A percentile compares a stretch with the other conserved stretches of the same genome.
phyloP scores from a whole-genome alignment of 371 early-diverging fungal genomes.

The Actinomortierella ambigua region DNA sequence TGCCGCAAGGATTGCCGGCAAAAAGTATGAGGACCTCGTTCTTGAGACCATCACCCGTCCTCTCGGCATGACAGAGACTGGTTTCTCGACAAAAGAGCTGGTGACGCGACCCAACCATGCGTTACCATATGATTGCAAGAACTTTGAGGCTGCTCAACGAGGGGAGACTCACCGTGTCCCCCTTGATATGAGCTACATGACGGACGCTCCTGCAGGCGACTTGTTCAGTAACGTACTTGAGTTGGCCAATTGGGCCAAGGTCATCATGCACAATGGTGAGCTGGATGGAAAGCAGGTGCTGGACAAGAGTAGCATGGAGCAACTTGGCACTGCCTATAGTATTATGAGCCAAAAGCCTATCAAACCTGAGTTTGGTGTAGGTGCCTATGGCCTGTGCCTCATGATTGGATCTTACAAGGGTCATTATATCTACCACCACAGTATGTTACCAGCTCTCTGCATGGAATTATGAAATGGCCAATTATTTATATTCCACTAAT shows the following conservation, averaged over 20 bases:
- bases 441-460: slow-evolving; percentile 3
- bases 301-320: slow-evolving; percentile 12
- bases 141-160: slow-evolving; percentile 3
- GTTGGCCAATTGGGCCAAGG: slow-evolving; percentile 2
- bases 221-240: slow-evolving; percentile 14
- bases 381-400: slow-evolving; percentile 11
- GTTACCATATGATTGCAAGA: not conserved
- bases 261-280: slow-evolving; percentile 6
- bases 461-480: too few relatives aligned
- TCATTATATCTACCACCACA: slow-evolving; percentile 3
- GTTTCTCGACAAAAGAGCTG: slow-evolving; percentile 3
- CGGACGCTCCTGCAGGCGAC: slow-evolving; percentile 19
- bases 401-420: slow-evolving; percentile 13
- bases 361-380: slow-evolving; percentile 7
- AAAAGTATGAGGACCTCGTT: slow-evolving; percentile 5
- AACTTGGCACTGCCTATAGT: slow-evolving; percentile 6
- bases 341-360: not conserved
- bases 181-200: not conserved
- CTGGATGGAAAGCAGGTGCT: slow-evolving; percentile 22
- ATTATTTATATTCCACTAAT: too few relatives aligned
- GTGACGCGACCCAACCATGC: slow-evolving; percentile 9
- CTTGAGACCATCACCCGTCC: slow-evolving; percentile 2
- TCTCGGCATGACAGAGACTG: slow-evolving; percentile 6
- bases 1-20: slow-evolving; percentile 3
- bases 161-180: not conserved